Conservation (phyloP, 768 basidiomycete genomes). For the Mycena rosella region DNA sequence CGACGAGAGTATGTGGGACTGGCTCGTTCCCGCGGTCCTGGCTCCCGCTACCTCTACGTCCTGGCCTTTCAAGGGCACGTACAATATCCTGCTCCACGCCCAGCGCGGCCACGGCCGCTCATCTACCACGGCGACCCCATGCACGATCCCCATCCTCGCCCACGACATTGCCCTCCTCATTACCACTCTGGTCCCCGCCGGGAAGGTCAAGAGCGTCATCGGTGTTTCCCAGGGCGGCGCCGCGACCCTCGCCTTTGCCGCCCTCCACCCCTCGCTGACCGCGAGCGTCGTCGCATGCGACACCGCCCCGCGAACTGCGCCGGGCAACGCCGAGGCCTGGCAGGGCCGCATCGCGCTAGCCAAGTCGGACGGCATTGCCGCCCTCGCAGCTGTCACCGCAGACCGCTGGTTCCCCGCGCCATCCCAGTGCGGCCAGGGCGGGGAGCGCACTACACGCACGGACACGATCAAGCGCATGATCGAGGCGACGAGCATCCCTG, state of each 20-base stretch:
- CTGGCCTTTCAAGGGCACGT: constrained; percentile 43
- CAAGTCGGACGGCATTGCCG: constrained; percentile 53
- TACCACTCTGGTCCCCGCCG: constrained; percentile 47
- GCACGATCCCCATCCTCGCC: constrained; percentile 60
- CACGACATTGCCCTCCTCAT: constrained; percentile 59
- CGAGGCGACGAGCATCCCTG: constrained; percentile 47
- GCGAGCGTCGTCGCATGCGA: constrained; percentile 62
- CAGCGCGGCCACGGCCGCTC: constrained; percentile 67
- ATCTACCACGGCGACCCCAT: constrained; percentile 46
- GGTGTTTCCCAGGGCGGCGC: constrained; percentile 70
- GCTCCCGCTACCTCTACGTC: constrained; percentile 35
- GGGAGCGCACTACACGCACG: constrained; percentile 33
- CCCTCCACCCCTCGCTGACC: constrained; percentile 50
- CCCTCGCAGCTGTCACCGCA: constrained; percentile 56
- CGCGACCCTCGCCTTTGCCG: constrained; percentile 60
- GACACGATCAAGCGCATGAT: constrained; percentile 54
- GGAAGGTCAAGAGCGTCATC: constrained; percentile 57
- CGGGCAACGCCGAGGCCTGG: constrained; percentile 65
- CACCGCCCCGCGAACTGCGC: constrained; percentile 57
- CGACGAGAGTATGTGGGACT: constrained; percentile 61
- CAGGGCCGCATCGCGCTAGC: constrained; percentile 57
- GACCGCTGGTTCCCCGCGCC: constrained; percentile 64
- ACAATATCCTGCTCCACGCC: constrained; percentile 64
- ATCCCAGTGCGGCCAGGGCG: constrained; percentile 44
- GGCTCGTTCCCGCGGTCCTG: constrained; percentile 56